These are phyloP conservation scores for Ampelocalamus luodianensis DNA, from an alignment of 176 grass and related monocot genomes.

Conservation along the genomic window DNA sequence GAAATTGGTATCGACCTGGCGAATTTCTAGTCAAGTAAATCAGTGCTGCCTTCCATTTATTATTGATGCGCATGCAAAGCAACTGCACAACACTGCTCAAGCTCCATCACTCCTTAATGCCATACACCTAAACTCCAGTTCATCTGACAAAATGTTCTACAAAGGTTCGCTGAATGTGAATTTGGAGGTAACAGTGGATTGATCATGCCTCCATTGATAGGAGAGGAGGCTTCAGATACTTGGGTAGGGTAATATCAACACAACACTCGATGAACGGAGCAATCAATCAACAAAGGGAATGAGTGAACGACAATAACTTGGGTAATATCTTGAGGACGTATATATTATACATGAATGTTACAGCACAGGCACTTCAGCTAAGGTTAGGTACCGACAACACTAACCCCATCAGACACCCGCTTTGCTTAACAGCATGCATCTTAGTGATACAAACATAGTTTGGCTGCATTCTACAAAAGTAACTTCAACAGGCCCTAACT, in stretches of 20 bases:
- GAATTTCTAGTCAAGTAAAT: background rate
- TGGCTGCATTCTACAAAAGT: background rate
- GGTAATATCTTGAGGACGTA: background rate
- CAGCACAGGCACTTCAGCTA: background rate
- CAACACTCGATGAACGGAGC: background rate
- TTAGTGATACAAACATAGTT: constrained; percentile 12
- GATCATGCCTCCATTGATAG: background rate
- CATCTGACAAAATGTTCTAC: background rate
- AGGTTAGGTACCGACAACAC: background rate
- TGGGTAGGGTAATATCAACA: background rate
- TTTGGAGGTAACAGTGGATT: background rate
- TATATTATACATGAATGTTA: constrained; percentile 14
- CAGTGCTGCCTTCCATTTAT: background rate
- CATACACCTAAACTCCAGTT: background rate
- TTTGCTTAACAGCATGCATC: background rate
- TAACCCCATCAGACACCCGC: background rate
- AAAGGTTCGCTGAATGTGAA: background rate
- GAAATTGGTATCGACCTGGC: constrained; percentile 5
- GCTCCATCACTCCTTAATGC: background rate
- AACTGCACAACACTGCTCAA: background rate
- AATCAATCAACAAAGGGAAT: background rate
- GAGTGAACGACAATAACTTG: constrained; percentile 1
- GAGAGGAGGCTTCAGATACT: background rate
- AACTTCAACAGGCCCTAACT: constrained; percentile 33
- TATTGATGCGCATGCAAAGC: background rate